These are phyloP conservation scores for Aspergillus coremiiformis DNA, from an alignment of 495 filamentous ascomycete genomes.

Conservation along the genomic window DNA sequence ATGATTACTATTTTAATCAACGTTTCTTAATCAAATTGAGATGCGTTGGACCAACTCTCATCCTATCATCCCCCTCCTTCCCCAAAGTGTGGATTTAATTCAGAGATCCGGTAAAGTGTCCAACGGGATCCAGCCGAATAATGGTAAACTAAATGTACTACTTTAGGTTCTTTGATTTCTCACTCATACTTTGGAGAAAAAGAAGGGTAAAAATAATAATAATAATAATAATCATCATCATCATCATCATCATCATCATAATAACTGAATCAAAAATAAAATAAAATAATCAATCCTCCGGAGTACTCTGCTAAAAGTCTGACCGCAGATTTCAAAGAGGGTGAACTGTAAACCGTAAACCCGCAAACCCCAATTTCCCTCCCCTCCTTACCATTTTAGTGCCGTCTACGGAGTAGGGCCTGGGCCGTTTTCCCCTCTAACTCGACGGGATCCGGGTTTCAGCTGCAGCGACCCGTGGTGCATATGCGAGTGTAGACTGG, in stretches of 20 bases:
- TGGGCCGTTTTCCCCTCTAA: conserved; percentile 2
- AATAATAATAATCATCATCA: no score
- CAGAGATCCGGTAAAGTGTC: background rate
- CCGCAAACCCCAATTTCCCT: background rate
- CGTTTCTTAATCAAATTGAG: background rate
- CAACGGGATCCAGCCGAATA: background rate
- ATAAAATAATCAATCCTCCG: no score
- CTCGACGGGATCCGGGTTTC: conserved; percentile 13
- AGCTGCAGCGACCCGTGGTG: conserved; percentile 24
- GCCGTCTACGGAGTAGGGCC: background rate
- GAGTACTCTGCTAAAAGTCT: background rate
- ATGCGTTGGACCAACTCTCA: background rate
- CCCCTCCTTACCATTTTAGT: background rate
- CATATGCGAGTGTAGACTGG: conserved; percentile 19
- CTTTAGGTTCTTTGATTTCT: background rate
- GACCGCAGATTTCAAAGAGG: background rate
- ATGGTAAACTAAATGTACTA: background rate
- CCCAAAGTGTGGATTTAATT: background rate
- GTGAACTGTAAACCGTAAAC: no score
- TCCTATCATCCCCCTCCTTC: background rate
- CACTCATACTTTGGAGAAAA: background rate
- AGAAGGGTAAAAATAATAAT: no score
- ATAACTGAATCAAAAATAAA: no score
- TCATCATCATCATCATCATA: no score
- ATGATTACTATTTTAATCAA: background rate